Evolutionary conservation across 1,284 basidiomycete species (phyloP).

Genomic region (Tilletia walkeri): DNA sequence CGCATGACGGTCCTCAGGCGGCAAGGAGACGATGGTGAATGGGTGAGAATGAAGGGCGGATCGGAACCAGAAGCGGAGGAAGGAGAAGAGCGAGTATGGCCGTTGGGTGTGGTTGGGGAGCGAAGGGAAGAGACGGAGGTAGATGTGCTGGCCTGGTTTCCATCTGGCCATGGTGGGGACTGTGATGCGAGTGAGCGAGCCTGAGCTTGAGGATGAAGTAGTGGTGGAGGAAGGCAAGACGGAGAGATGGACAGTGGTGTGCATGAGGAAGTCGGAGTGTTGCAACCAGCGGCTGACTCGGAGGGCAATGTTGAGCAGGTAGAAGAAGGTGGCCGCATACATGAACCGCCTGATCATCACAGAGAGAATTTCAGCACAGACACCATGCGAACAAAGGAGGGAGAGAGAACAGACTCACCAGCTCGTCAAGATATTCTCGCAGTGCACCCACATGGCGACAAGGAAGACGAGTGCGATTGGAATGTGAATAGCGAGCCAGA

Average conservation of each 20-base stretch:
- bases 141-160: constrained; percentile 49
- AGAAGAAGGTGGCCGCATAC: constrained; percentile 16
- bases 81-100: not conserved
- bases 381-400: not conserved
- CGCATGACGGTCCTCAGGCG: constrained; percentile 18
- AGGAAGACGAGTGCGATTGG: constrained; percentile 38
- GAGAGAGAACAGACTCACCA: constrained; percentile 20
- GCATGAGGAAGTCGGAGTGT: constrained; percentile 14
- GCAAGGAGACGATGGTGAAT: constrained; percentile 47
- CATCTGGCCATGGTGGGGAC: constrained; percentile 40
- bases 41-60: constrained; percentile 39
- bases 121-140: constrained; percentile 41
- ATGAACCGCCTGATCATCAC: constrained; percentile 3
- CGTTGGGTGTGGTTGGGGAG: constrained; percentile 13
- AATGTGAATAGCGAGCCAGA: constrained; percentile 49
- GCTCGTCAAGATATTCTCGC: constrained; percentile 31
- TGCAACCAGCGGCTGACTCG: not conserved
- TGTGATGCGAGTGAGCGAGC: constrained; percentile 31
- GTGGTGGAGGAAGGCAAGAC: not conserved
- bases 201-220: not conserved
- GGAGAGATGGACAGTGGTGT: constrained; percentile 9
- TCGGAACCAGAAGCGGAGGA: constrained; percentile 1
- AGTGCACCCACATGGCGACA: constrained; percentile 43
- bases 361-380: not conserved
- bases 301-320: constrained; percentile 15